These are phyloP conservation scores for Adenanthera pavonina DNA, from an alignment of 306 rosid species.

Conservation along the genomic window DNA sequence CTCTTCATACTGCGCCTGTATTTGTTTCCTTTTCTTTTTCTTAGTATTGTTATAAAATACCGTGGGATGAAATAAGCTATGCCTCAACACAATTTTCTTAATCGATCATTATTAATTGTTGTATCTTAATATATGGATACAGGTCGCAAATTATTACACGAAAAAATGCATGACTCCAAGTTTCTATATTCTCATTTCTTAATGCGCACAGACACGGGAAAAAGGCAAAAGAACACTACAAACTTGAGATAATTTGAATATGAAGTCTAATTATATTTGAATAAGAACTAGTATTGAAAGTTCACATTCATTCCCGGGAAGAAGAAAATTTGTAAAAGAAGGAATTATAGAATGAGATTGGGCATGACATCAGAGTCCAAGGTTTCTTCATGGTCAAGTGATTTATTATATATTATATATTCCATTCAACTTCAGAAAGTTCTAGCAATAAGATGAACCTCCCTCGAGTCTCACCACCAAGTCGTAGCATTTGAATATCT, in stretches of 20 bases:
- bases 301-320: neutral
- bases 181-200: neutral
- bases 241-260: neutral
- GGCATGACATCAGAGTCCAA: constrained; percentile 34
- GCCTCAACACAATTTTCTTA: neutral
- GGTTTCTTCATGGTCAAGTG: constrained; percentile 3
- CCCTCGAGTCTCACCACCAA: neutral
- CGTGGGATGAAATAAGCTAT: neutral
- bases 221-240: neutral
- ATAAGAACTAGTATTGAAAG: neutral
- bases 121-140: neutral
- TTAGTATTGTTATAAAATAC: neutral
- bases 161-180: neutral
- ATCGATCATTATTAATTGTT: neutral
- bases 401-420: neutral
- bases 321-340: neutral
- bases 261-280: neutral
- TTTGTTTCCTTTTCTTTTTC: neutral
- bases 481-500: neutral
- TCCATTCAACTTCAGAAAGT: constrained; percentile 11
- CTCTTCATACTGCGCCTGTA: neutral
- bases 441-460: neutral
- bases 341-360: neutral
- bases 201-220: no score
- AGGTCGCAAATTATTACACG: neutral